Base-by-base conservation (phyloP, 176 grass and related monocot species). In the Ampelocalamus luodianensis region DNA sequence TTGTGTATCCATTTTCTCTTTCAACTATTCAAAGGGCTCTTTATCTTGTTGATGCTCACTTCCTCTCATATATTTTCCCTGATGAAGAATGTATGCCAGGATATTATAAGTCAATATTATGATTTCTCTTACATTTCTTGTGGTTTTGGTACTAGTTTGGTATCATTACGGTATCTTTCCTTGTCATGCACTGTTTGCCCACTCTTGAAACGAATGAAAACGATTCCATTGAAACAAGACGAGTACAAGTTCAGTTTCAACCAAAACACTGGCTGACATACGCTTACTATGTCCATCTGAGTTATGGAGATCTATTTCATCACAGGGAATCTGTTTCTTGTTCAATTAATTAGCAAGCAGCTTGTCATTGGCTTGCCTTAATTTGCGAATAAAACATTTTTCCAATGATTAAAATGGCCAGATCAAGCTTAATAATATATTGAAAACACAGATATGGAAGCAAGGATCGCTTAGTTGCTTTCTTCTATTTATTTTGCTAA, bases 121-220 rank as follows among this genome's bases (percentile, higher is more conserved):
- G 43, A 60, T 54, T 37, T 71, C 23, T 64, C 44, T 13, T 65
- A 14, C 17, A 46, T 20, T 71, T 54, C 23, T 77, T 73, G 72
- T 82, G 88, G 88, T 82, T 90, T 90, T 82, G 83, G 88, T 90
- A 24, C 53, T 32, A n/a, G 64, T 65, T 10, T 77, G 78, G 46
- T 71, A 26, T 86, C 65, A 74, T 49, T 18, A 55, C 36, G 65
- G n/a, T 39, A 86, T 82, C 34, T 72, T 72, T 82, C 78, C 59
- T 32, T 50, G 29, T 83, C 74, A 83, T 83, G 78, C 10, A 53
- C 39, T 32, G 60, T 34, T 59, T 56, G 67, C 18, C 56, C 29
- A 43, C 58, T 83, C 49, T 44, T 79, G 84, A 90, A 79, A n/a
- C 22, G 34, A 60, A 46, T 13, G 27, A 24, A 27, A 90, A 86